These are phyloP conservation scores for Centaurea solstitialis DNA, from an alignment of 129 eudicot species.

Conservation along the genomic window DNA sequence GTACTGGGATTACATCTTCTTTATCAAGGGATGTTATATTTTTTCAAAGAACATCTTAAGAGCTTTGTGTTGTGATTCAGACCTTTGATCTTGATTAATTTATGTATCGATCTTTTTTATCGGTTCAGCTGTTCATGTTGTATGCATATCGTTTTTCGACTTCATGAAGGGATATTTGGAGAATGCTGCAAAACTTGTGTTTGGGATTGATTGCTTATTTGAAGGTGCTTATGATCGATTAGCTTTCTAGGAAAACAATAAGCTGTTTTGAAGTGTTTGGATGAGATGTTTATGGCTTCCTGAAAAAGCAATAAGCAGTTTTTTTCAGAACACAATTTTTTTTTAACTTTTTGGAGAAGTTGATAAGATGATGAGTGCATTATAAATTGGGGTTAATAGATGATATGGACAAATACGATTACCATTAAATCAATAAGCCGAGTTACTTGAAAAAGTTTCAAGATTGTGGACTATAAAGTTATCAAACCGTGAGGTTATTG, in stretches of 20 bases:
- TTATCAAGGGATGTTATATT: conserved; percentile 33
- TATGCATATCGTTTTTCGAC: background rate
- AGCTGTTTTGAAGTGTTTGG: too few species aligned
- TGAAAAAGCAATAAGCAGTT: too few species aligned
- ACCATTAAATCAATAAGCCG: too few species aligned
- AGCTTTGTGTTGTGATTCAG: conserved; percentile 12
- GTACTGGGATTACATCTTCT: conserved; percentile 20
- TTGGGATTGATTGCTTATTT: too few species aligned
- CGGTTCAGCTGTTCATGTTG: background rate
- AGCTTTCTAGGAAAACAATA: too few species aligned
- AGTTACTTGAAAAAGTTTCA: too few species aligned
- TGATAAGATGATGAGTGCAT: background rate
- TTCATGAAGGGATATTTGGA: background rate
- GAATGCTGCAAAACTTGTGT: background rate
- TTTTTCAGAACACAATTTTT: too few species aligned
- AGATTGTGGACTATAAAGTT: background rate
- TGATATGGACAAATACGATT: too few species aligned
- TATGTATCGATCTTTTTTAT: background rate
- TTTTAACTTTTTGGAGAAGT: too few species aligned
- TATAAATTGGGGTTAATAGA: background rate
- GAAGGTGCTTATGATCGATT: too few species aligned
- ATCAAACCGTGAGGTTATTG: too few species aligned
- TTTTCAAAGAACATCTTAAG: conserved; percentile 2
- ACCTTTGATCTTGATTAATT: background rate
- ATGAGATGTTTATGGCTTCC: too few species aligned